Percentiles rank a stretch among this genome's conserved stretches.
Conservation (phyloP, 495 filamentous ascomycete genomes). For the Penicillium bialowiezense region DNA sequence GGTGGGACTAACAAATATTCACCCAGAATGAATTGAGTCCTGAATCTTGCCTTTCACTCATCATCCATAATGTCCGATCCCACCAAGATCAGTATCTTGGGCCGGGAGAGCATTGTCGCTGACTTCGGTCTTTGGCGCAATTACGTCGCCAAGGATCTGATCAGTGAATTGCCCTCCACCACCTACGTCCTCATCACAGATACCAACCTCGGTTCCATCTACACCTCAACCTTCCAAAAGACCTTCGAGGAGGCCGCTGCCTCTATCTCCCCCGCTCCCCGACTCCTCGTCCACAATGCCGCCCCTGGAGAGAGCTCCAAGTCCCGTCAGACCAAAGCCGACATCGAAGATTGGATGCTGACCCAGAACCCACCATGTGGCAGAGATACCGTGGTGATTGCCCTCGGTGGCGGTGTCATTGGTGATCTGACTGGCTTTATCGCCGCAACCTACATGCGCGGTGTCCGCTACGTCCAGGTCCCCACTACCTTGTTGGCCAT, state of each 20-base stretch:
- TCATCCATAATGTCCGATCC: slow-evolving; percentile 37
- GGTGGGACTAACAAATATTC: slow-evolving; percentile 12
- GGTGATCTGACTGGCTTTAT: slow-evolving; percentile 97
- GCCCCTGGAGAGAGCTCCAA: slow-evolving; percentile 93
- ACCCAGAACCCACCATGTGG: slow-evolving; percentile 73
- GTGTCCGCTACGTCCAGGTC: slow-evolving; percentile 93
- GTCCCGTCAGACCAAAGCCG: slow-evolving; percentile 84
- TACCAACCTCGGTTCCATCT: slow-evolving; percentile 80
- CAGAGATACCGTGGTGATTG: slow-evolving; percentile 90
- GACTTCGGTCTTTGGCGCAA: slow-evolving; percentile 87
- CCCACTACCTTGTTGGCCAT: slow-evolving; percentile 93
- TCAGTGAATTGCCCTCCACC: slow-evolving; percentile 72
- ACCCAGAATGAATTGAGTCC: slow-evolving; percentile 37
- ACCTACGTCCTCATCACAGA: slow-evolving; percentile 97
- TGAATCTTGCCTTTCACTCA: slow-evolving; percentile 1
- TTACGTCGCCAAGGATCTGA: slow-evolving; percentile 78
- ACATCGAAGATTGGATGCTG: slow-evolving; percentile 97
- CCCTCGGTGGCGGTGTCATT: slow-evolving; percentile 95
- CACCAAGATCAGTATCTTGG: slow-evolving; percentile 55
- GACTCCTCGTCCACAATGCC: slow-evolving; percentile 82
- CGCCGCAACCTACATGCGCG: slow-evolving; percentile 96
- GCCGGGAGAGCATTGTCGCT: slow-evolving; percentile 79
- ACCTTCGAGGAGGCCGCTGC: slow-evolving; percentile 60
- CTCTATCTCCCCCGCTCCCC: slow-evolving; percentile 49
- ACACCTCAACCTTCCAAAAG: slow-evolving; percentile 72